Evolutionary conservation across 805 yeast genomes (phyloP).

Genomic region (Candida nitratophila): DNA sequence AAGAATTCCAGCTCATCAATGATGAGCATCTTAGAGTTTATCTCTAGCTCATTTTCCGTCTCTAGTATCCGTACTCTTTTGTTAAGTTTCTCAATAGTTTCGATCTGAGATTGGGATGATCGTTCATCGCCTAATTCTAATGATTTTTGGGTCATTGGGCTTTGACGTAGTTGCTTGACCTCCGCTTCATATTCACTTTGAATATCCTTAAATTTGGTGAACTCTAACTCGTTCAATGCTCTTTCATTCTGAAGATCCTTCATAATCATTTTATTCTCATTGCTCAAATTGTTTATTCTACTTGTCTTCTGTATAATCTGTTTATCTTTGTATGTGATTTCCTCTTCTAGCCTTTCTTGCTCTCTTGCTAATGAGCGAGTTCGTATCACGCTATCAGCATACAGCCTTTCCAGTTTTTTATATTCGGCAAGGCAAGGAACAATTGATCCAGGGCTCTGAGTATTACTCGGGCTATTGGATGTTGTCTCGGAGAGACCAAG

Average conservation of each 20-base stretch:
- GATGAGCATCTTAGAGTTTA: constrained; percentile 42
- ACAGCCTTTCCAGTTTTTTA: constrained; percentile 20
- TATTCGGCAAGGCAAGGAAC: constrained; percentile 8
- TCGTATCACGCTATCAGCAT: constrained; percentile 22
- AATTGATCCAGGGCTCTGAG: neutral
- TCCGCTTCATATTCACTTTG: constrained; percentile 20
- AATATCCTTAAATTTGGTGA: constrained; percentile 19
- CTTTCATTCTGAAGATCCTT: constrained; percentile 22
- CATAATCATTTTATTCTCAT: constrained; percentile 17
- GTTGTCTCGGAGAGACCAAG: neutral
- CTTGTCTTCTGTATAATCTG: constrained; percentile 16
- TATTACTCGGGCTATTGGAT: neutral
- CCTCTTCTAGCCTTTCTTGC: constrained; percentile 28
- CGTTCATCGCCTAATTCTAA: neutral
- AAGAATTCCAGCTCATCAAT: constrained; percentile 49
- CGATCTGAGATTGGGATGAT: constrained; percentile 8
- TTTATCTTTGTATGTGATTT: constrained; percentile 22
- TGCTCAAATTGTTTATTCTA: constrained; percentile 20
- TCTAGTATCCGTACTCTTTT: constrained; percentile 31
- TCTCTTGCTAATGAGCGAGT: constrained; percentile 26
- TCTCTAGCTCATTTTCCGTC: constrained; percentile 46
- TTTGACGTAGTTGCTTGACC: constrained; percentile 14
- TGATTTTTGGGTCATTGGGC: constrained; percentile 6
- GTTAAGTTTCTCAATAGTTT: constrained; percentile 17
- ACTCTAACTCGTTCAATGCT: constrained; percentile 24